These are phyloP conservation scores for Athelia sp. DNA, from an alignment of 1,284 basidiomycete genomes.

Conservation along the genomic window DNA sequence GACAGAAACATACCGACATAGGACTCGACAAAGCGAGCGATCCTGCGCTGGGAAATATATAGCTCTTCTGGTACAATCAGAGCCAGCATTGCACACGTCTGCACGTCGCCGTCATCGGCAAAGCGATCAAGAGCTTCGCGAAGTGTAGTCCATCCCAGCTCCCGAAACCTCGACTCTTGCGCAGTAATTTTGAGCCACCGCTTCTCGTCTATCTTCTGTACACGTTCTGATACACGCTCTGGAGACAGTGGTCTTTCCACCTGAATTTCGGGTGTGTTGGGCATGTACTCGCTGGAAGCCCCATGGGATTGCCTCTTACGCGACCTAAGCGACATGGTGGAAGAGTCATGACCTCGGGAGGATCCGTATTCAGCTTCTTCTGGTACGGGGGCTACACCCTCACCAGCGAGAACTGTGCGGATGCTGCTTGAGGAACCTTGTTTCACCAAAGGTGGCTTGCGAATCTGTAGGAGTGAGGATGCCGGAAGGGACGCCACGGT, in stretches of 20 bases:
- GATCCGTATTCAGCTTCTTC: slow-evolving; percentile 8
- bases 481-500: slow-evolving; percentile 53
- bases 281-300: background rate
- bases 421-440: slow-evolving; percentile 62
- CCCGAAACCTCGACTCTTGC: slow-evolving; percentile 47
- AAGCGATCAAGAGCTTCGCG: slow-evolving; percentile 54
- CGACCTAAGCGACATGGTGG: slow-evolving; percentile 2
- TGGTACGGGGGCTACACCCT: background rate
- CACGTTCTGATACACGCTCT: slow-evolving; percentile 15
- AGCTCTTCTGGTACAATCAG: slow-evolving; percentile 57
- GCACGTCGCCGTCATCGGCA: slow-evolving; percentile 68
- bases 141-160: slow-evolving; percentile 53
- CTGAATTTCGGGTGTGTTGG: background rate
- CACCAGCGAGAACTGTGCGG: slow-evolving; percentile 55
- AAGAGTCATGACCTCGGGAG: background rate
- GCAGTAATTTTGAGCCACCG: slow-evolving; percentile 38
- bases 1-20: slow-evolving; percentile 54
- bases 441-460: slow-evolving; percentile 26
- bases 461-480: slow-evolving; percentile 14
- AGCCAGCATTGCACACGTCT: slow-evolving; percentile 69
- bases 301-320: slow-evolving; percentile 7
- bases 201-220: slow-evolving; percentile 29
- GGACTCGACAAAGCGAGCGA: slow-evolving; percentile 55
- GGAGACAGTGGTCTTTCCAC: slow-evolving; percentile 6
- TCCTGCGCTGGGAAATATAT: slow-evolving; percentile 34